Evolutionary conservation across 2,329 filamentous ascomycete genomes (phyloP).

Genomic region (Lachnum nothofagi): DNA sequence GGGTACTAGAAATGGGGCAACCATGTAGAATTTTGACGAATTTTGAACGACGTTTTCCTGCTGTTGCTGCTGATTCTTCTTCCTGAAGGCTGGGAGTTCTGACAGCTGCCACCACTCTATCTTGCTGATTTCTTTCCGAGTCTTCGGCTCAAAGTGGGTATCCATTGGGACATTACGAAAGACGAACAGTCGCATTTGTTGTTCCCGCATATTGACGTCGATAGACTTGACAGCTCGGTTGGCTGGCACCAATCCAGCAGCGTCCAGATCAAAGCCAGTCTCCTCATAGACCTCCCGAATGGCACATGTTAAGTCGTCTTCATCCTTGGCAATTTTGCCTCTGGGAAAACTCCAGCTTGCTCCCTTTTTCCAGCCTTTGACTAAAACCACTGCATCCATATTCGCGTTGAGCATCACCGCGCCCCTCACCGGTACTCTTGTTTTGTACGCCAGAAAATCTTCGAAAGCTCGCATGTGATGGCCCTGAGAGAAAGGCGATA

Average conservation of each 20-base stretch:
- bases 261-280: conserved; percentile 78
- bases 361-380: conserved; percentile 97
- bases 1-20: conserved; percentile 81
- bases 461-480: conserved; percentile 80
- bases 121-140: conserved; percentile 94
- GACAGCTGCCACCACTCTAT: conserved; percentile 92
- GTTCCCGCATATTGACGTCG: conserved; percentile 82
- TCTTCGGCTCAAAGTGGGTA: conserved; percentile 81
- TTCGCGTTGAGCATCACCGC: conserved; percentile 86
- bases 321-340: conserved; percentile 97
- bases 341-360: conserved; percentile 95
- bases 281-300: conserved; percentile 94
- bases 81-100: conserved; percentile 76
- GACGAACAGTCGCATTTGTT: conserved; percentile 88
- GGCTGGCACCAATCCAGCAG: conserved; percentile 69
- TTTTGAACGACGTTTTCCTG: conserved; percentile 54
- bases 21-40: conserved; percentile 94
- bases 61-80: conserved; percentile 48
- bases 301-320: conserved; percentile 88
- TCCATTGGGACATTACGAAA: conserved; percentile 85
- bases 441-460: conserved; percentile 91
- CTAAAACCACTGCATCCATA: conserved; percentile 92
- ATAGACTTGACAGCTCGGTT: conserved; percentile 74
- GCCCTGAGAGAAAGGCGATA: conserved; percentile 72
- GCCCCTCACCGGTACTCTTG: conserved; percentile 84